These are phyloP conservation scores for Sugiyamaella mastotermitis DNA, from an alignment of 805 yeast genomes.

Conservation along the genomic window DNA sequence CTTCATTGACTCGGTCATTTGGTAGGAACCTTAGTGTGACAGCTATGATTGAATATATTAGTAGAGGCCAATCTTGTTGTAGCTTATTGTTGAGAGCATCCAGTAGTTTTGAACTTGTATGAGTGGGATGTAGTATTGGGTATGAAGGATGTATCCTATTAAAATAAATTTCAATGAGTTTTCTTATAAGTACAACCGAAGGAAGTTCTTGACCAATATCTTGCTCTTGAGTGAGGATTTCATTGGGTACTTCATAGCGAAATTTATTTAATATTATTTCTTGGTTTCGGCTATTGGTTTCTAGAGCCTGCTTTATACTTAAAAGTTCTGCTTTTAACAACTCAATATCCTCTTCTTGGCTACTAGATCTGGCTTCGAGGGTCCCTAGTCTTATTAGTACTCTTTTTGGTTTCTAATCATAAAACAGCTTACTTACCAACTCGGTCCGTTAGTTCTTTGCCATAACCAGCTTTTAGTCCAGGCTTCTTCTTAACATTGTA, in stretches of 20 bases:
- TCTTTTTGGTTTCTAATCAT: too few relatives aligned
- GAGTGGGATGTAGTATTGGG: constrained; percentile 57
- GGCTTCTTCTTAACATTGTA: constrained; percentile 22
- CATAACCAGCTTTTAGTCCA: constrained; percentile 24
- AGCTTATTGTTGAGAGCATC: neutral
- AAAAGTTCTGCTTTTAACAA: too few relatives aligned
- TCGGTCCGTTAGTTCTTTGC: constrained; percentile 19
- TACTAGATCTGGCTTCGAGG: too few relatives aligned
- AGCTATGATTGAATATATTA: constrained; percentile 20
- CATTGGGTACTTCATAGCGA: too few relatives aligned
- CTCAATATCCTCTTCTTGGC: too few relatives aligned
- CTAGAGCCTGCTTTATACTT: too few relatives aligned
- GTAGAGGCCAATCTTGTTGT: constrained; percentile 8
- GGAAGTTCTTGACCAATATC: too few relatives aligned
- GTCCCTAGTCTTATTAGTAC: too few relatives aligned
- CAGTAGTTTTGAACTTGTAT: constrained; percentile 8
- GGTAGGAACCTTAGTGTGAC: constrained; percentile 20
- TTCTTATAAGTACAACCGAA: constrained; percentile 8
- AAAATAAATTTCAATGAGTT: constrained; percentile 65
- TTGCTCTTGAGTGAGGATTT: too few relatives aligned
- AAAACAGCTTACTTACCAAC: neutral
- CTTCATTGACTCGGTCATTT: constrained; percentile 6
- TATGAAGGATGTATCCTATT: constrained; percentile 74
- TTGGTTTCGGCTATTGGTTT: too few relatives aligned
- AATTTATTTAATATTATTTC: too few relatives aligned